Evolutionary conservation across 2,329 filamentous ascomycete species (phyloP).

Genomic region (Fusarium papillatum): DNA sequence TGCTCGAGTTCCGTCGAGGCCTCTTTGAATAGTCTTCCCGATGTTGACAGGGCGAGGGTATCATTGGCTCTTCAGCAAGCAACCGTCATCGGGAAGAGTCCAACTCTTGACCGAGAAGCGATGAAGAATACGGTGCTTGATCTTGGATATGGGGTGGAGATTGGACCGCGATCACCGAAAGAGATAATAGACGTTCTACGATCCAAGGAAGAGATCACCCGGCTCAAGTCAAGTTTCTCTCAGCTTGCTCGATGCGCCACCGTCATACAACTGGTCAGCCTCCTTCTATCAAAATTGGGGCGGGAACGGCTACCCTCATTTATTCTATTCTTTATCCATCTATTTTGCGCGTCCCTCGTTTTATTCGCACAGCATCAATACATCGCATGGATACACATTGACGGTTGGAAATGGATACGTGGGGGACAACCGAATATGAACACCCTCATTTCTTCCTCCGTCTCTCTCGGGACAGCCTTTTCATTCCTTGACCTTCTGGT

Average conservation of each 20-base stretch:
- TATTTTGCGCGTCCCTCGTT: neutral
- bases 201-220: conserved; percentile 1
- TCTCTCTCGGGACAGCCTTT: neutral
- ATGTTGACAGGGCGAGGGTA: neutral
- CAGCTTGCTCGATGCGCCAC: neutral
- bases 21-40: neutral
- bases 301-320: neutral
- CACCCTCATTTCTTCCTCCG: conserved; percentile 11
- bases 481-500: conserved; percentile 1
- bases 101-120: neutral
- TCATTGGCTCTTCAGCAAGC: conserved; percentile 9
- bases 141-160: conserved; percentile 1
- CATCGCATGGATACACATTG: conserved; percentile 10
- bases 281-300: neutral
- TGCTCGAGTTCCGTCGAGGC: conserved; percentile 7
- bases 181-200: conserved; percentile 7
- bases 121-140: neutral
- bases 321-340: neutral
- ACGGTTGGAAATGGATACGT: conserved; percentile 11
- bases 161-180: conserved; percentile 8
- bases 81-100: neutral
- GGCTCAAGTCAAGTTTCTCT: conserved; percentile 4
- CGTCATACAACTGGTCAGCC: neutral
- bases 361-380: neutral
- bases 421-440: conserved; percentile 11